Evolutionary conservation across 495 filamentous ascomycete species (phyloP).

Genomic region (Rhypophila decipiens): DNA sequence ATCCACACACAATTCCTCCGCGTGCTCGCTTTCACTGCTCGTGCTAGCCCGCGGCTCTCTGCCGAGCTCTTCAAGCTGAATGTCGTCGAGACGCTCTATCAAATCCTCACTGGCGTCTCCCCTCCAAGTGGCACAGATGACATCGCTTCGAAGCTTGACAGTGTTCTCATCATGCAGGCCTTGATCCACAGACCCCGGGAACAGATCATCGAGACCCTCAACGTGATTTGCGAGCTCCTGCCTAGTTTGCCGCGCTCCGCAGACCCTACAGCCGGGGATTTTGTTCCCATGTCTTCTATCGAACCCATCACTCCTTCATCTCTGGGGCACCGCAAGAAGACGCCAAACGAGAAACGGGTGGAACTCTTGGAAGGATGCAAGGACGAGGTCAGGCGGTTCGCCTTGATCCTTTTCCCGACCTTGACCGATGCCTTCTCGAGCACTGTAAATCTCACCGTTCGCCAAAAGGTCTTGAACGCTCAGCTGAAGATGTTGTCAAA

Average conservation of each 20-base stretch:
- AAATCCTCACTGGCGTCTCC: constrained; percentile 94
- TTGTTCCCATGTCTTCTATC: constrained; percentile 37
- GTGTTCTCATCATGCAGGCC: constrained; percentile 97
- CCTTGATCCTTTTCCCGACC: constrained; percentile 90
- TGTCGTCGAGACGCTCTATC: constrained; percentile 94
- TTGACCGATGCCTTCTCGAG: constrained; percentile 96
- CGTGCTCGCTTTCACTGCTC: constrained; percentile 80
- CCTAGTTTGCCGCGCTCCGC: constrained; percentile 54
- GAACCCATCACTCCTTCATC: constrained; percentile 31
- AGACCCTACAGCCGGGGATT: constrained; percentile 47
- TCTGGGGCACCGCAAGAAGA: constrained; percentile 44
- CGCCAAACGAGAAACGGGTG: constrained; percentile 68
- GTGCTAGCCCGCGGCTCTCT: constrained; percentile 79
- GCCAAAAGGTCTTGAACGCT: constrained; percentile 92
- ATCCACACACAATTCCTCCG: constrained; percentile 97
- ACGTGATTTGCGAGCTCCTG: constrained; percentile 94
- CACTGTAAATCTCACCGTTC: constrained; percentile 93
- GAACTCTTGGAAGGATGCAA: constrained; percentile 74
- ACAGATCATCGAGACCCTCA: constrained; percentile 93
- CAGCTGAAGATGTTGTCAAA: constrained; percentile 99
- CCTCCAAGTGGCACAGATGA: constrained; percentile 76
- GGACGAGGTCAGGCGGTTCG: constrained; percentile 81
- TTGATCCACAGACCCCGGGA: constrained; percentile 95
- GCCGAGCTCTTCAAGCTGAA: constrained; percentile 93
- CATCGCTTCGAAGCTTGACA: constrained; percentile 85